Conservation (phyloP, 192 early-diverging fungal species). For the Linnemannia exigua region DNA sequence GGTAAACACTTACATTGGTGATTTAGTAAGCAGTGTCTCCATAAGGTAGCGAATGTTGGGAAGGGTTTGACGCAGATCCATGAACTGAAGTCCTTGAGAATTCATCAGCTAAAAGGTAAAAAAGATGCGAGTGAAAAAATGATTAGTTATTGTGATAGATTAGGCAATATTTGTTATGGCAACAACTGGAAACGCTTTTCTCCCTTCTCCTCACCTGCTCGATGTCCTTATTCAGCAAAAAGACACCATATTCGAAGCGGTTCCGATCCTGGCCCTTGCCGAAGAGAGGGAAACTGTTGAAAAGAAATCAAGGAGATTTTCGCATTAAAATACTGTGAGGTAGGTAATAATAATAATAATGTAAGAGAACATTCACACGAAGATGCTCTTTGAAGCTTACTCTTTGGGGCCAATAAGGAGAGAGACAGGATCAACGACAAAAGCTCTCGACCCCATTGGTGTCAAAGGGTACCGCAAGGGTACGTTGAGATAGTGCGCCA, state of each 20-base stretch:
- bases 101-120: slow-evolving; percentile 74
- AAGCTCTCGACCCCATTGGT: slow-evolving; percentile 81
- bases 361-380: neutral
- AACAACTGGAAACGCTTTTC: neutral
- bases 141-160: neutral
- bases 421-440: slow-evolving; percentile 67
- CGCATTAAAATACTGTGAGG: neutral
- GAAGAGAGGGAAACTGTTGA: slow-evolving; percentile 81
- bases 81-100: slow-evolving; percentile 70
- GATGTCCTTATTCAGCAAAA: slow-evolving; percentile 88
- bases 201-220: slow-evolving; percentile 72
- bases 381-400: slow-evolving; percentile 3
- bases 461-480: slow-evolving; percentile 81
- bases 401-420: slow-evolving; percentile 41
- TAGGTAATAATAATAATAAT: neutral
- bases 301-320: neutral
- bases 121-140: neutral
- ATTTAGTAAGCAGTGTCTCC: slow-evolving; percentile 62
- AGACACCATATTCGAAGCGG: slow-evolving; percentile 88
- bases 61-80: slow-evolving; percentile 79
- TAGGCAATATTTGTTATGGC: neutral
- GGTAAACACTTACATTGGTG: slow-evolving; percentile 42
- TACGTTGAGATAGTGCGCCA: slow-evolving; percentile 79
- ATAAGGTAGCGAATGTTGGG: slow-evolving; percentile 78
- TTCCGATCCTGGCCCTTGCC: slow-evolving; percentile 73